phyloP scores from a whole-genome alignment of 2,329 filamentous ascomycete genomes.

The Alternaria panax region DNA sequence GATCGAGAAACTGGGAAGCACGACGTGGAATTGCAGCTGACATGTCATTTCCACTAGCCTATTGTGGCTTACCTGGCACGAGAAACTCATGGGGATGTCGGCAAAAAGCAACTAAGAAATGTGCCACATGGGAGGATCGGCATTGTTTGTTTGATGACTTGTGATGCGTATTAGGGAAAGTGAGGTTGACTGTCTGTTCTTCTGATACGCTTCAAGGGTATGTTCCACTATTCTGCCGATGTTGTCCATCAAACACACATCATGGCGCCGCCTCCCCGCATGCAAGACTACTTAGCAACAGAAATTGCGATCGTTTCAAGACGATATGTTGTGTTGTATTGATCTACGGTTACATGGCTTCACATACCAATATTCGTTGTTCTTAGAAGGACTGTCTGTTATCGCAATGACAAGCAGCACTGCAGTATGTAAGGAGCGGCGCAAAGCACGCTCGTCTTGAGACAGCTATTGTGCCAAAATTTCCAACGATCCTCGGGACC shows the following conservation, averaged over 20 bases:
- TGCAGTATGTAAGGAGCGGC: neutral
- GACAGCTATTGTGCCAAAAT: conserved; percentile 4
- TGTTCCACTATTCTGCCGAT: conserved; percentile 11
- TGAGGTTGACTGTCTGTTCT: conserved; percentile 11
- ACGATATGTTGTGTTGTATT: conserved; percentile 9
- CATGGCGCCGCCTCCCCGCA: conserved; percentile 3
- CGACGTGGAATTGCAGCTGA: conserved; percentile 13
- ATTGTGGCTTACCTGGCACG: conserved; percentile 5
- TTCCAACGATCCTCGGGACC: neutral
- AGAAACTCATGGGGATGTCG: conserved; percentile 12
- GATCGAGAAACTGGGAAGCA: neutral
- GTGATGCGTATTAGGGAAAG: conserved; percentile 9
- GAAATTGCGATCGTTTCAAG: neutral
- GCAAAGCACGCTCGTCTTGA: conserved; percentile 4
- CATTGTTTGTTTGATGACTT: conserved; percentile 13
- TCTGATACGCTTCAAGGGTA: conserved; percentile 10
- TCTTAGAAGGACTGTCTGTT: neutral
- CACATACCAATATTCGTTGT: neutral
- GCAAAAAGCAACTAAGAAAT: conserved; percentile 16
- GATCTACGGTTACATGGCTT: conserved; percentile 10
- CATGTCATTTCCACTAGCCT: conserved; percentile 14
- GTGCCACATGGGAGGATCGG: conserved; percentile 2
- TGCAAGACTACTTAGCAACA: neutral
- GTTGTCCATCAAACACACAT: conserved; percentile 6
- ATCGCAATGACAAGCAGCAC: neutral